phyloP scores from a whole-genome alignment of 495 filamentous ascomycete species.

The Hypomontagnella submonticulosa region DNA sequence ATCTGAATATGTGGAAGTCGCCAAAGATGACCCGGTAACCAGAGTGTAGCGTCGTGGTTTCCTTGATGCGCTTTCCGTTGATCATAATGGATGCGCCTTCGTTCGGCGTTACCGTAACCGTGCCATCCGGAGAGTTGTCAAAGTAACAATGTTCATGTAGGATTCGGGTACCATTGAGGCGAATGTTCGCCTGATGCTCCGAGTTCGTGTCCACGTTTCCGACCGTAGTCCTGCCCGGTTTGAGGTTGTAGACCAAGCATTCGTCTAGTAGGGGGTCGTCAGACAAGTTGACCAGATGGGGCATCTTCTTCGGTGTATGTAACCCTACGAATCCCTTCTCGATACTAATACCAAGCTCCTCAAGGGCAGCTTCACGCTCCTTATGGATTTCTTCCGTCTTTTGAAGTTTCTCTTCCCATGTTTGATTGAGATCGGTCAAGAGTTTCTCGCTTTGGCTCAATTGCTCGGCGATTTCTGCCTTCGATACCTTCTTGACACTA shows the following conservation, averaged over 20 bases:
- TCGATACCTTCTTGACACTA: constrained; percentile 92
- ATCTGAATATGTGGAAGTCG: constrained; percentile 99
- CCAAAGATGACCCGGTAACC: constrained; percentile 95
- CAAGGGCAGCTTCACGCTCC: constrained; percentile 92
- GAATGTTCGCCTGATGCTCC: constrained; percentile 84
- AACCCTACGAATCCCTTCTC: constrained; percentile 97
- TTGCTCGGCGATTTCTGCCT: constrained; percentile 97
- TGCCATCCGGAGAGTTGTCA: constrained; percentile 85
- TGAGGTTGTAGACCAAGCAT: constrained; percentile 98
- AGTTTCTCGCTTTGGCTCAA: constrained; percentile 96
- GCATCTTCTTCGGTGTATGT: constrained; percentile 98
- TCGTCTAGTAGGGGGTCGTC: constrained; percentile 96
- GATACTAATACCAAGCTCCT: constrained; percentile 98
- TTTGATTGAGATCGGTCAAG: constrained; percentile 95
- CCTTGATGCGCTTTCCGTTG: constrained; percentile 87
- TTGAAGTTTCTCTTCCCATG: constrained; percentile 95
- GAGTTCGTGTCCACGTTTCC: constrained; percentile 87
- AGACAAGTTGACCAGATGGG: constrained; percentile 96
- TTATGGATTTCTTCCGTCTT: constrained; percentile 98
- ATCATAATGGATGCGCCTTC: constrained; percentile 97
- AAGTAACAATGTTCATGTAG: constrained; percentile 92
- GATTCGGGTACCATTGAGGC: constrained; percentile 93
- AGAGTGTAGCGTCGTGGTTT: constrained; percentile 84
- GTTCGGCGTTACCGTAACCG: constrained; percentile 87
- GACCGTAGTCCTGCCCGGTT: constrained; percentile 91